Percentiles rank a stretch among this genome's conserved stretches.
These are phyloP conservation scores for Schwanniomyces occidentalis DNA, from an alignment of 805 yeast species.

Conservation along the genomic window DNA sequence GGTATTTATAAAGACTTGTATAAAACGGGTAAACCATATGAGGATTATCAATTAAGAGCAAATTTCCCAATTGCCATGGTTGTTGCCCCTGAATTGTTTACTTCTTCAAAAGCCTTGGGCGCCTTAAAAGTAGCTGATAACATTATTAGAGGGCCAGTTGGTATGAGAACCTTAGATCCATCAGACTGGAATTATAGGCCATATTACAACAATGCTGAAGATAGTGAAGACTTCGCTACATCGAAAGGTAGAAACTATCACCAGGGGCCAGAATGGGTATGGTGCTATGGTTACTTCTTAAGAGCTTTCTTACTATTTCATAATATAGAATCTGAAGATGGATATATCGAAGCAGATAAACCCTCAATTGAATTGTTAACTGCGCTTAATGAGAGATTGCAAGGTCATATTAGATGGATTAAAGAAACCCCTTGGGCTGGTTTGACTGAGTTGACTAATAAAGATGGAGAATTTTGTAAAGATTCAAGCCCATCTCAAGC, in stretches of 20 bases:
- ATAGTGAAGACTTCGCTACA: conserved; percentile 84
- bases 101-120: conserved; percentile 54
- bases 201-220: conserved; percentile 77
- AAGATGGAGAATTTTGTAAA: conserved; percentile 73
- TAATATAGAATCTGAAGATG: conserved; percentile 32
- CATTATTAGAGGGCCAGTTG: conserved; percentile 81
- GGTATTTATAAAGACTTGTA: conserved; percentile 92
- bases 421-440: conserved; percentile 89
- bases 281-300: conserved; percentile 86
- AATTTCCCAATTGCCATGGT: conserved; percentile 90
- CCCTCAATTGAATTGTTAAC: conserved; percentile 58
- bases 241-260: conserved; percentile 96
- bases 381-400: conserved; percentile 59
- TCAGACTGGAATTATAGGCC: conserved; percentile 91
- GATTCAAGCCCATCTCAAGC: conserved; percentile 97
- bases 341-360: conserved; percentile 17
- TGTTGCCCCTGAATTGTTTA: conserved; percentile 93
- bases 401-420: conserved; percentile 69
- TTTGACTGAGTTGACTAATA: conserved; percentile 86
- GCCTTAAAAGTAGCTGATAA: conserved; percentile 74
- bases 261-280: conserved; percentile 99
- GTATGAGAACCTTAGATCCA: conserved; percentile 91
- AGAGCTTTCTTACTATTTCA: conserved; percentile 70
- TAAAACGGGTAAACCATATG: conserved; percentile 80
- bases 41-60: conserved; percentile 91